Percentiles rank a stretch among this genome's conserved stretches.
Conservation (phyloP, 2,329 filamentous ascomycete species). For the Talaromyces atroroseus region DNA sequence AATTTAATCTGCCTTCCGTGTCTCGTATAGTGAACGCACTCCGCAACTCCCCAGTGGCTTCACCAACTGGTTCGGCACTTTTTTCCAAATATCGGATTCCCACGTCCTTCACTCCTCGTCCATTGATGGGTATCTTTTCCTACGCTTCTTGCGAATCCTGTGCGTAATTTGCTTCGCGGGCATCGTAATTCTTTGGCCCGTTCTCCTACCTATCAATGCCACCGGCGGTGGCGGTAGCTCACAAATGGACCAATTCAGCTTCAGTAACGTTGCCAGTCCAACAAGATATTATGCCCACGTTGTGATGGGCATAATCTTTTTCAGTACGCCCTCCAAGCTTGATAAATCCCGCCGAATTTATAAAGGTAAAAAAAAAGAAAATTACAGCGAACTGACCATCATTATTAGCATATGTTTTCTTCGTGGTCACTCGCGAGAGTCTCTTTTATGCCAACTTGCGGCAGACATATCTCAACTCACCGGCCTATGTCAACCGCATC, state of each 20-base stretch:
- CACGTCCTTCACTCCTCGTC: conserved; percentile 87
- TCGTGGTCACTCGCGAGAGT: conserved; percentile 77
- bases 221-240: conserved; percentile 65
- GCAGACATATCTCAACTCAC: conserved; percentile 84
- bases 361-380: too few relatives aligned
- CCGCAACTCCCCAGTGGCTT: conserved; percentile 44
- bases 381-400: conserved; percentile 7
- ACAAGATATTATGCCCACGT: conserved; percentile 74
- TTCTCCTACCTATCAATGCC: conserved; percentile 80
- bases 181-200: conserved; percentile 76
- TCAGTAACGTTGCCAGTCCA: conserved; percentile 64
- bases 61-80: conserved; percentile 51
- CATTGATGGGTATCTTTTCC: conserved; percentile 84
- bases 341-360: too few relatives aligned
- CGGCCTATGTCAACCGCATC: conserved; percentile 73
- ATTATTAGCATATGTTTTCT: conserved; percentile 65
- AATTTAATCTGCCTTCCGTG: background rate
- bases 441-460: conserved; percentile 88
- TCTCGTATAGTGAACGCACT: conserved; percentile 37
- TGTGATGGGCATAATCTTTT: conserved; percentile 72
- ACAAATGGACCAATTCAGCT: conserved; percentile 72
- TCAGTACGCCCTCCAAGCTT: conserved; percentile 46
- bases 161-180: conserved; percentile 76
- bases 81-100: conserved; percentile 58
- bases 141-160: conserved; percentile 77